Percentiles rank a stretch among this genome's conserved stretches.
Evolutionary conservation across 768 basidiomycete genomes (phyloP).

Genomic region (Cantharellus anzutake): DNA sequence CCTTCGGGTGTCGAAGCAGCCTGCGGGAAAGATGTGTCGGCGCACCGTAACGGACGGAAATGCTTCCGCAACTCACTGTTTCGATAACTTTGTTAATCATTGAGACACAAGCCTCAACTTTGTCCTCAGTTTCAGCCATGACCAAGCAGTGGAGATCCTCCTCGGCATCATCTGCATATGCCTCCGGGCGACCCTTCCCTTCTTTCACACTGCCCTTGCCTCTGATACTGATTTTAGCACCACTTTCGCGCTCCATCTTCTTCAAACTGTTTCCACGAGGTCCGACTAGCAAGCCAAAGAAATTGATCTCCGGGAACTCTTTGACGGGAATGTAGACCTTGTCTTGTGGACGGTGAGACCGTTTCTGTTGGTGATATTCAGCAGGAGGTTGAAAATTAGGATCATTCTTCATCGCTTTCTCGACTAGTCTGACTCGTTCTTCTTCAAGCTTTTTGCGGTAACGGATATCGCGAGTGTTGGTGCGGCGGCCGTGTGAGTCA

Average conservation of each 20-base stretch:
- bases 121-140: conserved; percentile 80
- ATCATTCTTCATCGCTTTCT: conserved; percentile 92
- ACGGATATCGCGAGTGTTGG: conserved; percentile 95
- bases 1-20: conserved; percentile 98
- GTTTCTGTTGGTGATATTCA: conserved; percentile 90
- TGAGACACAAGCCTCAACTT: conserved; percentile 77
- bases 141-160: conserved; percentile 98
- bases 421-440: conserved; percentile 81
- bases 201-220: conserved; percentile 99
- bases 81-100: conserved; percentile 97
- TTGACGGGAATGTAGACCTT: conserved; percentile 99
- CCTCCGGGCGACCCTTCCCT: conserved; percentile 90
- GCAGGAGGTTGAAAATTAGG: conserved; percentile 95
- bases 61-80: conserved; percentile 40
- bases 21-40: conserved; percentile 23
- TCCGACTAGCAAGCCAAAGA: conserved; percentile 94
- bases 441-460: conserved; percentile 92
- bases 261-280: conserved; percentile 98
- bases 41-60: not conserved
- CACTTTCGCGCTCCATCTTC: conserved; percentile 97
- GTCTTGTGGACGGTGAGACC: conserved; percentile 82
- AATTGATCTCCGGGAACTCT: conserved; percentile 99
- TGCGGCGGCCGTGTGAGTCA: conserved; percentile 91
- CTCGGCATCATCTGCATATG: conserved; percentile 89
- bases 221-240: conserved; percentile 95